Conservation (phyloP, 2,329 filamentous ascomycete genomes). For the Epichloe uncinata region DNA sequence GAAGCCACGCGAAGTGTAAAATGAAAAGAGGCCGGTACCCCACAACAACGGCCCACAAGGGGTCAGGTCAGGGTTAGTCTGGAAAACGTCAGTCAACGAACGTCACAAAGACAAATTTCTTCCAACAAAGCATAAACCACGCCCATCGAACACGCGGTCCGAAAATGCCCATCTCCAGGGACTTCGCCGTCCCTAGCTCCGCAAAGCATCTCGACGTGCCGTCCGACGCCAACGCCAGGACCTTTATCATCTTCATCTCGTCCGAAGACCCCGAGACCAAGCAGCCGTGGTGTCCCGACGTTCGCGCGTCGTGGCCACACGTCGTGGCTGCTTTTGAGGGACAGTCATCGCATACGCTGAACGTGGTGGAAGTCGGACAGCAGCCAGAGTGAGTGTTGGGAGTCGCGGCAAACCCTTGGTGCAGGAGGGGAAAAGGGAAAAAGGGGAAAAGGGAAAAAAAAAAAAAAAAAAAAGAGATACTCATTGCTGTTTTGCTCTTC, state of each 20-base stretch:
- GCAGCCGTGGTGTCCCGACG: conserved; percentile 27
- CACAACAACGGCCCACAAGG: no score
- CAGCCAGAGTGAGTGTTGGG: conserved; percentile 17
- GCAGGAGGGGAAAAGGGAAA: background rate
- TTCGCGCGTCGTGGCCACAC: conserved; percentile 21
- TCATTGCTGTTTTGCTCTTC: background rate
- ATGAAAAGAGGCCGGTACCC: no score
- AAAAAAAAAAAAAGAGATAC: background rate
- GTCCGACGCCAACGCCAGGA: background rate
- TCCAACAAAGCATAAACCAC: background rate
- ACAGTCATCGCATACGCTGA: conserved; percentile 12
- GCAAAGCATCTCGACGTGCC: conserved; percentile 2
- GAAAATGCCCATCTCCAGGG: conserved; percentile 6
- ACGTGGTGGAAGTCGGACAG: conserved; percentile 22
- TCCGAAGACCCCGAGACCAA: conserved; percentile 21
- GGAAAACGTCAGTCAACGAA: background rate
- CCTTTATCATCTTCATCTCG: conserved; percentile 24
- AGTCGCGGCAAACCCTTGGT: background rate
- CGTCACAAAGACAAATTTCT: background rate
- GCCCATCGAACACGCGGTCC: no score
- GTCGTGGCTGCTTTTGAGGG: conserved; percentile 18
- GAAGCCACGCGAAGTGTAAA: no score
- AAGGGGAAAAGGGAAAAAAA: no score
- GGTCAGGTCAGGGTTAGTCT: no score
- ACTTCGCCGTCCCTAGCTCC: conserved; percentile 1